Evolutionary conservation across 352 stramenopile species (phyloP), one percentile per base, ranked within the genome.

Genomic region (Peronospora farinosa): DNA sequence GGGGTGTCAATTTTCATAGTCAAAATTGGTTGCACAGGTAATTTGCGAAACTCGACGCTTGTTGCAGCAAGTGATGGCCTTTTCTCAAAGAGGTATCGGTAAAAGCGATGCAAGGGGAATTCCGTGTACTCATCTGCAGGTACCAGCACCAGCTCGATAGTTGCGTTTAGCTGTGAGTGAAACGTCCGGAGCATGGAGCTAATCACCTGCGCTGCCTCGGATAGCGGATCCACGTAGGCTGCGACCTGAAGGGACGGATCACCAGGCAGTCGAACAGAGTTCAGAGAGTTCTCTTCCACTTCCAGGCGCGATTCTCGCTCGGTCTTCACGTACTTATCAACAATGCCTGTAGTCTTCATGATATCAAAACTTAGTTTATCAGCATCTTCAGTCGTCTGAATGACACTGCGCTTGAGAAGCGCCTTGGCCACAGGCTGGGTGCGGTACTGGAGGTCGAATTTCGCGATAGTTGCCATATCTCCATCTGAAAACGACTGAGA

Each of bases 1-100:
- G 92, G 89, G 4, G 88, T 95, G 47, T 96, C 90, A 11, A 97
- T 82, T 54, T 96, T 93, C 68, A 96, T 86, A 2, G 92, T 98
- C 49, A 98, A 53, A 40, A 97, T 84, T 11, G 89, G 86, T 23
- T 88, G 68, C 35, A 87, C 72, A 0, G 92, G 89, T 11, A 97
- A 58, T 37, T 75, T 73, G 8, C 60, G 58, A 68, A 97, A 97
- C 11, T 71, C 50, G 10, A 87, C 68, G n/a, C 48, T 78, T 16
- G 68, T 63, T 15, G 65, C 69, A 33, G 59, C 46, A 27, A 65
- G 52, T 12, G 68, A 72, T 8, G 47, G 19, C 53, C 73, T 81
- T 53, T 74, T 84, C 30, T 84, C 69, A 30, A 92, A 92, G 7
- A 91, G 56, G 48, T 96, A 97, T 16, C 88, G 79, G 55, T 97